Conservation (phyloP, 768 basidiomycete genomes). For the Hygrocybe punicea region DNA sequence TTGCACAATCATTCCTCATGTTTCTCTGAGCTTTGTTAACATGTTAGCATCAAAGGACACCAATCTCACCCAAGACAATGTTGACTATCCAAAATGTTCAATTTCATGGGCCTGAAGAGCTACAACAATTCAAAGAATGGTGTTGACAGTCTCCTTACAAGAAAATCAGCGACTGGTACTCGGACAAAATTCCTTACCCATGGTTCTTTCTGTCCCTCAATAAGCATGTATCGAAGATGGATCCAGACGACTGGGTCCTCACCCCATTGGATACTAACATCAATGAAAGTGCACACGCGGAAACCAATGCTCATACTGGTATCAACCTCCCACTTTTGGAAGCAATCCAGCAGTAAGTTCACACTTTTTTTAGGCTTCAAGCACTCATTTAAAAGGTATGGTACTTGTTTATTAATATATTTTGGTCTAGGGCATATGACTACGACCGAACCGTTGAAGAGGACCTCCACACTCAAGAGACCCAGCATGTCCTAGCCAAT, state of each 20-base stretch:
- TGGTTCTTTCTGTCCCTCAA: constrained; percentile 21
- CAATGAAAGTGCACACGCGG: constrained; percentile 19
- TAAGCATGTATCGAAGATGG: constrained; percentile 11
- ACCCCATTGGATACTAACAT: constrained; percentile 17
- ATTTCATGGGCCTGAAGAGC: neutral
- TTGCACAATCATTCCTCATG: neutral
- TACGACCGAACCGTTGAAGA: neutral
- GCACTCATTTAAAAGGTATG: neutral
- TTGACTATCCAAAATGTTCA: neutral
- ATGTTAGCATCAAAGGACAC: neutral
- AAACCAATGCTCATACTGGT: constrained; percentile 14
- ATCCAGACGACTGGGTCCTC: constrained; percentile 14
- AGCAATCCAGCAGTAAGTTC: constrained; percentile 14
- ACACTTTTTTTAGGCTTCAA: neutral
- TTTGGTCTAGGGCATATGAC: neutral
- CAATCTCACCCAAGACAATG: constrained; percentile 13
- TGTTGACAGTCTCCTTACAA: neutral
- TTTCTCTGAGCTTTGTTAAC: neutral
- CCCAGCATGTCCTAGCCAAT: neutral
- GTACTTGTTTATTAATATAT: neutral
- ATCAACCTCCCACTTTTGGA: constrained; percentile 16
- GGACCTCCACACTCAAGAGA: neutral
- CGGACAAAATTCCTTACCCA: constrained; percentile 6
- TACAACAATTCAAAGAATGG: neutral
- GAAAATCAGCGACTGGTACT: neutral